Conservation (phyloP, 495 filamentous ascomycete species). For the Choiromyces venosus region DNA sequence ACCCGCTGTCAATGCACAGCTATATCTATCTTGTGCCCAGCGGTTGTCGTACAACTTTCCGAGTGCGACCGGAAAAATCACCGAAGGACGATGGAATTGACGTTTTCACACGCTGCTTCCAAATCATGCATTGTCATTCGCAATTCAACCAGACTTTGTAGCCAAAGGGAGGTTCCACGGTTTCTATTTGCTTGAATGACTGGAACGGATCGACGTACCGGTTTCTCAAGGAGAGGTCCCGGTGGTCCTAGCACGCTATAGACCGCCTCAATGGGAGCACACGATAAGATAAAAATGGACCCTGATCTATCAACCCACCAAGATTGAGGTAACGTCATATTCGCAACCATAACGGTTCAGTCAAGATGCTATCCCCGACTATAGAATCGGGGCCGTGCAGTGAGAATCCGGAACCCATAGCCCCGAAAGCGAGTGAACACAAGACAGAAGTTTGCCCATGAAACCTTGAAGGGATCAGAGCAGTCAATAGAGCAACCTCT, state of each 20-base stretch:
- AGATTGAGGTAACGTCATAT: background rate
- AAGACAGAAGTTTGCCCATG: background rate
- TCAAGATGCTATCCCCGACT: background rate
- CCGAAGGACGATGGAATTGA: background rate
- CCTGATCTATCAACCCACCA: background rate
- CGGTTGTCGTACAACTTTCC: background rate
- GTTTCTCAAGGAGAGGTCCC: too few relatives aligned
- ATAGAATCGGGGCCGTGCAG: background rate
- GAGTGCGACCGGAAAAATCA: background rate
- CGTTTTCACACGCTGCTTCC: background rate
- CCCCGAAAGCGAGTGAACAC: background rate
- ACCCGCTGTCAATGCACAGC: background rate
- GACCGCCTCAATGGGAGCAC: background rate
- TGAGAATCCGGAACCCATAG: background rate
- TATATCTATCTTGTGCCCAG: background rate
- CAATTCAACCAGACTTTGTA: background rate
- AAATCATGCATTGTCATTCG: background rate
- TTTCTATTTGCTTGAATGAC: too few relatives aligned
- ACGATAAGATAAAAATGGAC: background rate
- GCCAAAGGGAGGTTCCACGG: too few relatives aligned
- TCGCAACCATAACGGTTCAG: background rate
- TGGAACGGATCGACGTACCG: too few relatives aligned
- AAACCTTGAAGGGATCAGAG: background rate
- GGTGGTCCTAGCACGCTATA: background rate
- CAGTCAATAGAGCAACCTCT: background rate